Conservation (phyloP, 306 rosid genomes). For the Casuarina glauca region DNA sequence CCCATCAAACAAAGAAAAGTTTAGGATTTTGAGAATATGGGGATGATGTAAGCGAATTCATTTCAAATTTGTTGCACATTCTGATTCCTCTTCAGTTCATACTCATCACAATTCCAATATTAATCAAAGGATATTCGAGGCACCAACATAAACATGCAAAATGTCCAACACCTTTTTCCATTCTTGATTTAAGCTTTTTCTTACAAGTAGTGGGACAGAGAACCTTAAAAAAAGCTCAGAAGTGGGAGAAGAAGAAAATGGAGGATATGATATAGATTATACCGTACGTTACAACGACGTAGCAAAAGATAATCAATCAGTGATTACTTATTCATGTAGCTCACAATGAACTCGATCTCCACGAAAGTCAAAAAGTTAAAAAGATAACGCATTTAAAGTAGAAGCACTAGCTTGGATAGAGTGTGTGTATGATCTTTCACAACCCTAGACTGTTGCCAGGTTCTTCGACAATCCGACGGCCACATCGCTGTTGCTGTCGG, state of each 20-base stretch:
- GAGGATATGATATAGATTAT: too few relatives aligned
- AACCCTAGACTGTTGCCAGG: not conserved
- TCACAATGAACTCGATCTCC: not conserved
- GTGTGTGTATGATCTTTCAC: constrained; percentile 4
- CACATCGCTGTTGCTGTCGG: not conserved
- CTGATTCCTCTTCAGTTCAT: too few relatives aligned
- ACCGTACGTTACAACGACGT: not conserved
- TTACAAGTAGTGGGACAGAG: not conserved
- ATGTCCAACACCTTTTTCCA: not conserved
- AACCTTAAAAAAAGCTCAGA: not conserved
- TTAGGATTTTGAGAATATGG: too few relatives aligned
- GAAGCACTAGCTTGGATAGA: not conserved
- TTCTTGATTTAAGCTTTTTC: too few relatives aligned
- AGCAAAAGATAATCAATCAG: not conserved
- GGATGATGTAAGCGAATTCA: too few relatives aligned
- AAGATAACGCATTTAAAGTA: not conserved
- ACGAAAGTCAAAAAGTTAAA: not conserved
- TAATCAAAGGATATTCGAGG: too few relatives aligned
- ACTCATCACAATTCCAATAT: too few relatives aligned
- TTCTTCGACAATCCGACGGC: constrained; percentile 22
- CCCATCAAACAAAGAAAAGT: too few relatives aligned
- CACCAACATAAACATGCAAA: not conserved
- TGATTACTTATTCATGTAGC: not conserved
- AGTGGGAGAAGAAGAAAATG: not conserved
- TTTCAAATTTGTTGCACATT: too few relatives aligned